Conservation (phyloP, 495 filamentous ascomycete species). For the Penicillium paradoxum region DNA sequence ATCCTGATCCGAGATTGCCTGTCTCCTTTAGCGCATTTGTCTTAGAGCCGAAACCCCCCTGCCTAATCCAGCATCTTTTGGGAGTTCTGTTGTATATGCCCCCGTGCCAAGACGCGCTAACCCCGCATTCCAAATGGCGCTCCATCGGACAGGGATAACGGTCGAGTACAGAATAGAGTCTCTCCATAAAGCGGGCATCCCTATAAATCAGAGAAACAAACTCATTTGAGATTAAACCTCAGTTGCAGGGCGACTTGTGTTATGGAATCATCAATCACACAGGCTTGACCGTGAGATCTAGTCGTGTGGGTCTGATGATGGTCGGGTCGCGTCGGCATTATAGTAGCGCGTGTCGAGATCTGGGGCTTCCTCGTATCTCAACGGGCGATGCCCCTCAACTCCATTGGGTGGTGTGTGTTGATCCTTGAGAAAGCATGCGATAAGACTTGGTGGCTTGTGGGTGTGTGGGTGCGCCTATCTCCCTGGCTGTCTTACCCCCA, state of each 20-base stretch:
- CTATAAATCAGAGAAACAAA: too few relatives aligned
- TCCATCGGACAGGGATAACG: neutral
- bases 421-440: too few relatives aligned
- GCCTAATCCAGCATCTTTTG: neutral
- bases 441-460: too few relatives aligned
- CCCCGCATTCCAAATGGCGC: neutral
- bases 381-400: neutral
- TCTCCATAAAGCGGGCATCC: neutral
- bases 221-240: too few relatives aligned
- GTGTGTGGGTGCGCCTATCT: neutral
- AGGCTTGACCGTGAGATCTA: too few relatives aligned
- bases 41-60: neutral
- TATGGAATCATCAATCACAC: too few relatives aligned
- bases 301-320: too few relatives aligned
- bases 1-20: neutral
- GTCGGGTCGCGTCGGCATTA: too few relatives aligned
- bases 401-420: neutral
- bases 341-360: neutral
- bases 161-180: too few relatives aligned
- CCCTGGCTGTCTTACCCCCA: neutral
- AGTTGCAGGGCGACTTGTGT: too few relatives aligned
- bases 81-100: neutral
- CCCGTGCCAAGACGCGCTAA: neutral
- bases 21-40: neutral
- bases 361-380: neutral